Conservation (phyloP, 305 asterid genomes). For the Fraxinus paxiana region DNA sequence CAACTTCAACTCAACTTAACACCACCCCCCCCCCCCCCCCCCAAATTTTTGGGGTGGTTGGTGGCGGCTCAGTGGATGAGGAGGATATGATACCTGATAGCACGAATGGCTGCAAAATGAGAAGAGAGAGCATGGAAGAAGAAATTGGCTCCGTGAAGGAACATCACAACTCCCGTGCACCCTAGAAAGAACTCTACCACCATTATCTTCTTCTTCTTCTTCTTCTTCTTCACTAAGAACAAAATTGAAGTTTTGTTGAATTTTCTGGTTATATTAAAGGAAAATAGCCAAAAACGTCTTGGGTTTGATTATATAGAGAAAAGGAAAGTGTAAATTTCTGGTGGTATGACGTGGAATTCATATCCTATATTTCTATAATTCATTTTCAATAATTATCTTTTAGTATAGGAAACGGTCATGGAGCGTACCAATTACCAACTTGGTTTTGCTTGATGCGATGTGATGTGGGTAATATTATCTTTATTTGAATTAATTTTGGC, state of each 20-base stretch:
- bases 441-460: not conserved
- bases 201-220: slow-evolving; percentile 25
- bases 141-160: slow-evolving; percentile 61
- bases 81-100: slow-evolving; percentile 38
- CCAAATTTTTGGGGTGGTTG: not conserved
- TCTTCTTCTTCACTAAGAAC: not conserved
- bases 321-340: not conserved
- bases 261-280: not conserved
- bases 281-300: not conserved
- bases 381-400: not conserved
- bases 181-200: slow-evolving; percentile 56
- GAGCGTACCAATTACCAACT: not conserved
- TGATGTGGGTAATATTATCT: not conserved
- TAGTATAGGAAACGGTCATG: not conserved
- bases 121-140: slow-evolving; percentile 51
- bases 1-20: not conserved
- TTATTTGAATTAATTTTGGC: not conserved
- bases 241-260: not conserved
- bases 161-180: slow-evolving; percentile 63
- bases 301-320: not conserved
- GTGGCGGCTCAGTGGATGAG: not conserved
- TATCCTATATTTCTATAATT: not conserved
- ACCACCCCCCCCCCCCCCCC: not conserved
- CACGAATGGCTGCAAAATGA: slow-evolving; percentile 37
- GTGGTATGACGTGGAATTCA: slow-evolving; percentile 26